Base-by-base conservation (phyloP, 352 stramenopile genomes). In the Pythium volutum region DNA sequence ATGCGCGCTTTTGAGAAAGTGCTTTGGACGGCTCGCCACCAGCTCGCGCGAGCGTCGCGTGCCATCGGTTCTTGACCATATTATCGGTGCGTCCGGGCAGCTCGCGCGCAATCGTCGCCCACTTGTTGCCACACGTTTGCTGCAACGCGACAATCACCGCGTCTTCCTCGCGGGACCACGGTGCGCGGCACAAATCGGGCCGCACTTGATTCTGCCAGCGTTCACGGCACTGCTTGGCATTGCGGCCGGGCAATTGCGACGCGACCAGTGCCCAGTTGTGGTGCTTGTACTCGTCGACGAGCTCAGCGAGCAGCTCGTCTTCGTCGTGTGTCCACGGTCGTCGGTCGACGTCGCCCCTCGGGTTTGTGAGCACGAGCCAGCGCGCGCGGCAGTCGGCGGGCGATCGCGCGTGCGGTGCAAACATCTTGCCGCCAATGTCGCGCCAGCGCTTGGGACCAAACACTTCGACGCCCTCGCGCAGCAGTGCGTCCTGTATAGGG, bases 161-260 rank as follows among this genome's bases (percentile, higher is more conserved):
- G 70, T 96, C 87, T 71, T 96, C 89, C 18, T 93, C 71, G 20
- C 64, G 33, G 11, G 67, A 87, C 84, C 87, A 97, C 22, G 86
- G 76, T 41, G 84, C 72, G 56, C 94, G 96, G 55, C 66, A 81
- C 59, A 97, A 89, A 27, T 81, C 69, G 83, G 94, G 94, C 72
- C 98, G 90, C 5, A 98, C 67, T 67, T 98, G 93, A 69, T 98
- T 98, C 31, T 98, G 90, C 86, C 93, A 98, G 15, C 95, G 89
- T 60, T 98, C 93, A 12, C 95, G 87, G 66, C 95, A 98, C 68
- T 98, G 93, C 69, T 98, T 98, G 51, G 84, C 87, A 43, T 92
- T 91, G 33, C 92, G 73, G 6, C 88, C 88, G 8, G 84, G 86
- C 12, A 98, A 67, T 38, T 92, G 62, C 25, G 68, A 66, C 2